Evolutionary conservation across 768 basidiomycete species (phyloP).

Genomic region (Crassisporium funariophilum): DNA sequence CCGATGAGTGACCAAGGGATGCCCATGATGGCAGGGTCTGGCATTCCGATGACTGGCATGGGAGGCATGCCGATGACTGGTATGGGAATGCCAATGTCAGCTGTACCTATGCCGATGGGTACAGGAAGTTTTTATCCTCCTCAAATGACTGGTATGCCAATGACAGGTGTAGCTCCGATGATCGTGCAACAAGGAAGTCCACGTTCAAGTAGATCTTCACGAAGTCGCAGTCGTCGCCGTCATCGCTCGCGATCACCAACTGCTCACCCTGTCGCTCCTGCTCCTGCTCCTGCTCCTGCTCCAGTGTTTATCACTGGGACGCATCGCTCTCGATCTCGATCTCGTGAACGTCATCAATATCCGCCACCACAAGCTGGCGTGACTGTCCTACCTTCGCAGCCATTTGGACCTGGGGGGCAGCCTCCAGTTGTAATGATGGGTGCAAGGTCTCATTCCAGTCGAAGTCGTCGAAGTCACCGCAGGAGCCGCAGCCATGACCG

Average conservation of each 20-base stretch:
- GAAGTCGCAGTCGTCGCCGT: slow-evolving; percentile 14
- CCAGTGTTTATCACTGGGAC: slow-evolving; percentile 22
- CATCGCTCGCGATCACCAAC: slow-evolving; percentile 12
- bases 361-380: too few relatives aligned
- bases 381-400: too few relatives aligned
- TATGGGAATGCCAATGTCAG: slow-evolving; percentile 13
- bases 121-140: too few relatives aligned
- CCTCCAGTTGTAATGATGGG: too few relatives aligned
- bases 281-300: slow-evolving; percentile 7
- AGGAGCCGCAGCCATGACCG: too few relatives aligned
- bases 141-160: slow-evolving; percentile 11
- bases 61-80: slow-evolving; percentile 12
- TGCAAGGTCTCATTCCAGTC: too few relatives aligned
- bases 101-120: background rate
- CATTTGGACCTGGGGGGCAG: too few relatives aligned
- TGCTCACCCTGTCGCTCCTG: slow-evolving; percentile 7
- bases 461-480: too few relatives aligned
- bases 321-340: slow-evolving; percentile 21
- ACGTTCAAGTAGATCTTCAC: slow-evolving; percentile 4
- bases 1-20: background rate
- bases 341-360: too few relatives aligned
- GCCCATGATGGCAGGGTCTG: slow-evolving; percentile 2
- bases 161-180: slow-evolving; percentile 17
- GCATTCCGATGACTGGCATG: slow-evolving; percentile 16
- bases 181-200: slow-evolving; percentile 17